A percentile compares a stretch with the other conserved stretches of the same genome.
Conservation (phyloP, 352 stramenopile genomes). For the Thalassiosira oceanica region DNA sequence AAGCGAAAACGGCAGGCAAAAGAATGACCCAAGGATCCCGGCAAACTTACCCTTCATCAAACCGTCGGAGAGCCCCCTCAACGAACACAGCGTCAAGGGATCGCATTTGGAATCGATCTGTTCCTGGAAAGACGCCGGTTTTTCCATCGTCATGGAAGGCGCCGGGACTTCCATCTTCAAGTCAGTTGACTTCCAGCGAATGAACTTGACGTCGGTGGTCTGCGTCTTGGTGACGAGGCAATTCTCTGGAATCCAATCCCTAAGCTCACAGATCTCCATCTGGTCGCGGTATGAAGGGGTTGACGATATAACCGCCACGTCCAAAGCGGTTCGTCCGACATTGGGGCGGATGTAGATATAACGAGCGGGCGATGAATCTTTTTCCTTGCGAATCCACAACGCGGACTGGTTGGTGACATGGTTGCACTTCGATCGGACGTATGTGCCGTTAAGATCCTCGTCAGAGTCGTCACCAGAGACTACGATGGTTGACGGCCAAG, state of each 20-base stretch:
- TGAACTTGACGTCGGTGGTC: constrained; percentile 33
- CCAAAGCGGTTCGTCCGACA: constrained; percentile 48
- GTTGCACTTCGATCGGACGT: constrained; percentile 38
- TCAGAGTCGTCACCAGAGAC: constrained; percentile 29
- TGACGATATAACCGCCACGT: constrained; percentile 59
- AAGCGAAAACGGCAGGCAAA: no score
- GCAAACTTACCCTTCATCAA: no score
- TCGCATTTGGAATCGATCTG: constrained; percentile 13
- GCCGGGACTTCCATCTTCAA: constrained; percentile 38
- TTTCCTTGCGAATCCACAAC: constrained; percentile 51
- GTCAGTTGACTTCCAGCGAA: constrained; percentile 34
- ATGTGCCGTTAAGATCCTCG: constrained; percentile 48
- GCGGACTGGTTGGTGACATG: constrained; percentile 51
- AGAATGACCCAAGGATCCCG: no score
- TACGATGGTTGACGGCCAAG: constrained; percentile 55
- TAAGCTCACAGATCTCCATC: constrained; percentile 38
- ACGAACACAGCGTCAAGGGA: constrained; percentile 36
- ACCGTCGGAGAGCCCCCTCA: constrained; percentile 48
- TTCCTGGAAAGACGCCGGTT: constrained; percentile 31
- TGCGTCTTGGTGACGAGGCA: constrained; percentile 37
- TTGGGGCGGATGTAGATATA: constrained; percentile 68
- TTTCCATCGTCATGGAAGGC: constrained; percentile 24
- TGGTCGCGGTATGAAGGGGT: constrained; percentile 46
- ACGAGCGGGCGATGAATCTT: constrained; percentile 21
- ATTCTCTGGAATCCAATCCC: constrained; percentile 49